A percentile compares a stretch with the other conserved stretches of the same genome.
phyloP scores from a whole-genome alignment of 345 rosid genomes.

The Geranium rotundifolium region DNA sequence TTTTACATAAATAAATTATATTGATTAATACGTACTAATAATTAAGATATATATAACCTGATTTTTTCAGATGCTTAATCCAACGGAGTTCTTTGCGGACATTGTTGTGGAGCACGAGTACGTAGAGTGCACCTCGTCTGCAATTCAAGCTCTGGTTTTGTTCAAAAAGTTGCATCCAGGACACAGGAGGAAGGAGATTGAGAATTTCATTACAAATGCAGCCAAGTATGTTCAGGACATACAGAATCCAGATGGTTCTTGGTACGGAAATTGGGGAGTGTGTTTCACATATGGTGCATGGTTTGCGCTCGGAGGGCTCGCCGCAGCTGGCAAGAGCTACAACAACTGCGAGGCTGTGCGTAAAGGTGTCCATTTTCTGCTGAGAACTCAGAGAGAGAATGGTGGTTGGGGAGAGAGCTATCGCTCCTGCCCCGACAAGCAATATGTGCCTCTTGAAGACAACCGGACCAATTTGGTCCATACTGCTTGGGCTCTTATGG shows the following conservation, averaged over 20 bases:
- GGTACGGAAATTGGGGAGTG: slow-evolving; percentile 57
- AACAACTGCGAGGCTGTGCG: slow-evolving; percentile 20
- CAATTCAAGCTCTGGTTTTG: slow-evolving; percentile 3
- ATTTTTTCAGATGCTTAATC: slow-evolving; percentile 38
- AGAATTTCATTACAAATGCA: slow-evolving; percentile 31
- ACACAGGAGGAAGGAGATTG: slow-evolving; percentile 37
- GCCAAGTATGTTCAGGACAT: slow-evolving; percentile 20
- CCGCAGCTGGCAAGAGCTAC: slow-evolving; percentile 37
- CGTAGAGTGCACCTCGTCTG: no score
- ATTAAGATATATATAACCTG: no score
- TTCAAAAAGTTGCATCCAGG: slow-evolving; percentile 37
- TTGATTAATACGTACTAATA: no score
- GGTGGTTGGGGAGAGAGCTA: slow-evolving; percentile 68
- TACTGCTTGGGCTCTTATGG: slow-evolving; percentile 41
- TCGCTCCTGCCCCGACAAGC: slow-evolving; percentile 37
- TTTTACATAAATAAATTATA: no score
- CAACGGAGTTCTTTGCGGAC: slow-evolving; percentile 44
- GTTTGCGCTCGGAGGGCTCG: slow-evolving; percentile 38
- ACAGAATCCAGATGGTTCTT: slow-evolving; percentile 46
- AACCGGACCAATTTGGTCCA: slow-evolving; percentile 41
- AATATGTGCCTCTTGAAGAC: slow-evolving; percentile 34
- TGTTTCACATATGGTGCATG: slow-evolving; percentile 40
- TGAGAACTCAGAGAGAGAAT: slow-evolving; percentile 17
- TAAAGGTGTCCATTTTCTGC: slow-evolving; percentile 35
- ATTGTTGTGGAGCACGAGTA: slow-evolving; percentile 32